These are phyloP conservation scores for Setaria italica DNA, from an alignment of 202 grass and related monocot species.

Conservation along the genomic window DNA sequence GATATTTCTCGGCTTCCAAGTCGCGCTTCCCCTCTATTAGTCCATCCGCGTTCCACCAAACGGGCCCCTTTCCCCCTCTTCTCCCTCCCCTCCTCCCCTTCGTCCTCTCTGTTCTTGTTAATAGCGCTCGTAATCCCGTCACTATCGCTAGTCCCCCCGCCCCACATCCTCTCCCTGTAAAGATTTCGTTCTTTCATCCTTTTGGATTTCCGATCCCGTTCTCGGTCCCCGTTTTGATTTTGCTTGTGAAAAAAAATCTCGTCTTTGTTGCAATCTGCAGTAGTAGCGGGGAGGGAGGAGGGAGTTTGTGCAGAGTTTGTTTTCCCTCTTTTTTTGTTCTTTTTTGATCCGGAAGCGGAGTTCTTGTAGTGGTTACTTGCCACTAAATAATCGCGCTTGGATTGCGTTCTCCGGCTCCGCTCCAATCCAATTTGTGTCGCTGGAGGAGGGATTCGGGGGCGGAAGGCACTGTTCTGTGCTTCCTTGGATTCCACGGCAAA, in stretches of 20 bases:
- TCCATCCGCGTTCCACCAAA: slow-evolving; percentile 41
- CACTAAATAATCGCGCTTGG: slow-evolving; percentile 32
- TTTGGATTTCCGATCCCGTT: slow-evolving; percentile 10
- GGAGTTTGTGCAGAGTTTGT: slow-evolving; percentile 21
- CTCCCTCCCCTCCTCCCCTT: not conserved
- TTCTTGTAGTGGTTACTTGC: slow-evolving; percentile 22
- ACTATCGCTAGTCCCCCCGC: slow-evolving; percentile 32
- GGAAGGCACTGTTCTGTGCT: slow-evolving; percentile 27
- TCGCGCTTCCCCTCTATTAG: not conserved
- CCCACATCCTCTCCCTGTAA: slow-evolving; percentile 12
- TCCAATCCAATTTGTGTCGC: not conserved
- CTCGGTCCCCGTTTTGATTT: slow-evolving; percentile 15
- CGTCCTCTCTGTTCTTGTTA: not conserved
- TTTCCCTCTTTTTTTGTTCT: not conserved
- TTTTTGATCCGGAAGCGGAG: slow-evolving; percentile 28
- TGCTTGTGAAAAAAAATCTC: slow-evolving; percentile 29
- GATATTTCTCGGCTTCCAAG: slow-evolving; percentile 32
- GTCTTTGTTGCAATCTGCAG: slow-evolving; percentile 24
- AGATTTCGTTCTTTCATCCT: slow-evolving; percentile 22
- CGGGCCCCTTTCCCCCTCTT: not conserved
- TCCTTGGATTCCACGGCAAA: slow-evolving; percentile 55
- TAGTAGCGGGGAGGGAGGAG: slow-evolving; percentile 6
- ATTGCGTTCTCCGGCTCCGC: not conserved
- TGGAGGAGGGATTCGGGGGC: not conserved
- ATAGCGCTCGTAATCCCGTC: slow-evolving; percentile 34